phyloP scores from a whole-genome alignment of 2,329 filamentous ascomycete species.

The Berkeleyomyces rouxiae region DNA sequence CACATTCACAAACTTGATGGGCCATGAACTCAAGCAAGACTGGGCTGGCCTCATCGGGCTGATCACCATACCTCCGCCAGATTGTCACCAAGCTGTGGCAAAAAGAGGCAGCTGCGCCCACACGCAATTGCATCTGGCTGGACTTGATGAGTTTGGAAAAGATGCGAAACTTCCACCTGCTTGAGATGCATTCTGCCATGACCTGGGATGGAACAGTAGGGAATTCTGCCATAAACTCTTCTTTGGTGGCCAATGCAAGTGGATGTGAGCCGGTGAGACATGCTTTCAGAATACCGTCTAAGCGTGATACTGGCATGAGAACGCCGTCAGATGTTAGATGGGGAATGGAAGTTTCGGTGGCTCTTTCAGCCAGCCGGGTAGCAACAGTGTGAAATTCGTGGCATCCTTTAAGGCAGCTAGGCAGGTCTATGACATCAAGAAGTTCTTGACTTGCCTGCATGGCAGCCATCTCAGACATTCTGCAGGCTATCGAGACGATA shows the following conservation, averaged over 20 bases:
- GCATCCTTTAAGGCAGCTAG: not conserved
- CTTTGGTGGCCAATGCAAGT: not conserved
- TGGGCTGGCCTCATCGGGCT: conserved; percentile 23
- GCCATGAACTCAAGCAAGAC: conserved; percentile 51
- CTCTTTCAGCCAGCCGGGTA: not conserved
- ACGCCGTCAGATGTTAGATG: not conserved
- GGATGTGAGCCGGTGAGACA: not conserved
- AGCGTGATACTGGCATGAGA: not conserved
- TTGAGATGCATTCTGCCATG: conserved; percentile 34
- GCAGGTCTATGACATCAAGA: not conserved
- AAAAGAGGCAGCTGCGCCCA: conserved; percentile 61
- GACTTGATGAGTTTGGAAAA: conserved; percentile 60
- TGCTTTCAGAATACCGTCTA: conserved; percentile 1
- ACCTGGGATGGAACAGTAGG: conserved; percentile 25
- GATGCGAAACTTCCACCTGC: conserved; percentile 53
- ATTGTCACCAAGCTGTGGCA: conserved; percentile 50
- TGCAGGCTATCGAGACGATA: not conserved
- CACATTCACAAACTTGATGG: conserved; percentile 49
- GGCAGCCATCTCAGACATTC: not conserved
- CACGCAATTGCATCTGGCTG: conserved; percentile 78
- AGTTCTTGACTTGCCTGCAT: not conserved
- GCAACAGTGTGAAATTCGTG: not conserved
- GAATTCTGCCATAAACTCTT: not conserved
- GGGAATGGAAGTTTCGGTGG: not conserved
- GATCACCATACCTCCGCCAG: conserved; percentile 42